Base-by-base conservation (phyloP, 257 asterid genomes). In the Cinchona pubescens region DNA sequence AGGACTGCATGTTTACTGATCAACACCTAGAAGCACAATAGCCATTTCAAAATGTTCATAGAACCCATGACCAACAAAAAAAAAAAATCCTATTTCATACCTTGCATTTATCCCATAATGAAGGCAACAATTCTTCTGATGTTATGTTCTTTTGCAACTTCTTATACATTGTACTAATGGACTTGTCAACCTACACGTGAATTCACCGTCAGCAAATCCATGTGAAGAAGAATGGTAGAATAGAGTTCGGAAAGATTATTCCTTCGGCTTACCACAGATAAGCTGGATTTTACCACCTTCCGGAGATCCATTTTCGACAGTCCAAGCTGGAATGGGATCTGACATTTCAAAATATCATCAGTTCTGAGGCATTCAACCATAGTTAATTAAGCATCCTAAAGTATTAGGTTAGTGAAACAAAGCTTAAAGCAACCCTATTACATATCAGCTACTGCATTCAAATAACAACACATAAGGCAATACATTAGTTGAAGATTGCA, bases 31-130 rank as follows among this genome's bases (percentile, higher is more conserved):
- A 71, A 51, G 67, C 35, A 64, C 35, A 40, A 21, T 34, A 16
- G 64, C 68, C 25, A 79, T 56, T 15, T 46, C 63, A 51, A 30
- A 37, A 38, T 35, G 68, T 34, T 38, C 68, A 69, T 11, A 74
- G 3, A n/a, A n/a, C n/a, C n/a, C n/a, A n/a, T n/a, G n/a, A 42
- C 72, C 42, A 59, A 62, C 59, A 73, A 42, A 67, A n/a, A 7
- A 67, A n/a, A n/a, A 25, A 72, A 7, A 2, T 2, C n/a, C 19
- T 6, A 61, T 61, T 35, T 27, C 51, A 46, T 90, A 94, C 99
- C 99, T 94, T 92, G 91, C 95, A 92, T 82, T 95, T 95, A 80
- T 95, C 99, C 98, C 99, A 95, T 62, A 95, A 72, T 49, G 99
- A 92, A 85, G 99, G 98, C 89, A 92, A 75, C 74, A 95, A 86